Percentiles rank a stretch among this genome's conserved stretches.
phyloP scores from a whole-genome alignment of 371 early-diverging fungal genomes.

The Rhizopus sp. region DNA sequence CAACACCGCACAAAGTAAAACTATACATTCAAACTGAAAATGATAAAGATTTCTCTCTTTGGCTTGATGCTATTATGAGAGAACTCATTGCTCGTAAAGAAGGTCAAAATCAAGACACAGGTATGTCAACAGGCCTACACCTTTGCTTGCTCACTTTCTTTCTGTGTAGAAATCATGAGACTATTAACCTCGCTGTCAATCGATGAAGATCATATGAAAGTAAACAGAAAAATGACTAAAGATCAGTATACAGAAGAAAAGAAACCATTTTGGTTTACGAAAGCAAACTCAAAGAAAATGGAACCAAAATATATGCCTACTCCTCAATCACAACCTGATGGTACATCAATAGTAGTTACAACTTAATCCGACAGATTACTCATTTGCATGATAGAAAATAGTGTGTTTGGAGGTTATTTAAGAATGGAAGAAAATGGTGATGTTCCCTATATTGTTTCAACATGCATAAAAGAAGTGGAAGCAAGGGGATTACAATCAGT shows the following conservation, averaged over 20 bases:
- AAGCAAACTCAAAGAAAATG: conserved; percentile 4
- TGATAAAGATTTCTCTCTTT: conserved; percentile 43
- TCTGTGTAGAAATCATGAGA: conserved; percentile 24
- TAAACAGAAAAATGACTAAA: conserved; percentile 27
- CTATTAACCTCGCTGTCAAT: conserved; percentile 20
- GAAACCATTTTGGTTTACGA: conserved; percentile 18
- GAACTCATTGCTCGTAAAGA: conserved; percentile 47
- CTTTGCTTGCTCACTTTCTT: neutral
- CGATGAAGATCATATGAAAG: conserved; percentile 29
- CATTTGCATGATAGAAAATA: conserved; percentile 20
- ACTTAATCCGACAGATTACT: neutral
- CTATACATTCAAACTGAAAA: conserved; percentile 43
- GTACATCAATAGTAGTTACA: conserved; percentile 3
- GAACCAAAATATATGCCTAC: conserved; percentile 12
- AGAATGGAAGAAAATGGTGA: conserved; percentile 42
- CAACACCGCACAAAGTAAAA: conserved; percentile 36
- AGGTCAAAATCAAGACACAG: conserved; percentile 18
- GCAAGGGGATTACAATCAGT: conserved; percentile 58
- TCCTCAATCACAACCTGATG: conserved; percentile 13
- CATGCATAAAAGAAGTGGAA: conserved; percentile 73
- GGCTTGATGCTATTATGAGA: conserved; percentile 56
- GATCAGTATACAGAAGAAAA: conserved; percentile 8
- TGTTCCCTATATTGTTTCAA: conserved; percentile 65
- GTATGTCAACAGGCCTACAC: neutral
- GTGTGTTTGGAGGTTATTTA: conserved; percentile 71